Evolutionary conservation across 371 early-diverging fungal genomes (phyloP).

Genomic region (Mucor indicus): DNA sequence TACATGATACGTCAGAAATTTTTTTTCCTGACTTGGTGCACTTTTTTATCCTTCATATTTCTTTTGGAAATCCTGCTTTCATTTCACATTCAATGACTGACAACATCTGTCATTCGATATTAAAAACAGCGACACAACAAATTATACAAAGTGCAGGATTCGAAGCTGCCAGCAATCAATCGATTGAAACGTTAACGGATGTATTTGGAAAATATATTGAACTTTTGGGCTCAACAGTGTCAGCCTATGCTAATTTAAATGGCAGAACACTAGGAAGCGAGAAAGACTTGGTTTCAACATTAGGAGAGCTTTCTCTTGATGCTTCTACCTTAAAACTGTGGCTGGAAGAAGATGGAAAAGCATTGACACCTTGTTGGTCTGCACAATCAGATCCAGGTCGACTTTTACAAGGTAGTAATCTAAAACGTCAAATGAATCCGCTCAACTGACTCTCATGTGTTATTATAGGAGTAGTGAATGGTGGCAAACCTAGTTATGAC

Average conservation of each 20-base stretch:
- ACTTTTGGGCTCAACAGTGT: slow-evolving; percentile 34
- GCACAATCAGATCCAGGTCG: slow-evolving; percentile 47
- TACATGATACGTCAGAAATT: too few relatives aligned
- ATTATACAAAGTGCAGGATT: slow-evolving; percentile 49
- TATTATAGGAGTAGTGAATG: slow-evolving; percentile 10
- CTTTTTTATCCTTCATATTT: too few relatives aligned
- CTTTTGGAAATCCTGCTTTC: too few relatives aligned
- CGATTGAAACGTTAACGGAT: slow-evolving; percentile 42
- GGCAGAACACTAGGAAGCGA: slow-evolving; percentile 36
- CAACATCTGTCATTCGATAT: slow-evolving; percentile 41
- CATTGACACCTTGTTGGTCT: slow-evolving; percentile 42
- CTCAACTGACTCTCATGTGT: neutral
- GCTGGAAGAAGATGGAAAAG: slow-evolving; percentile 44
- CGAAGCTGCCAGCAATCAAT: slow-evolving; percentile 35
- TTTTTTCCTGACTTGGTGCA: too few relatives aligned
- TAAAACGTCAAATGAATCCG: too few relatives aligned
- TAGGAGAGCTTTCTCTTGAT: slow-evolving; percentile 30
- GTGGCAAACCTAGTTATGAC: slow-evolving; percentile 13
- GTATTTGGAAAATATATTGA: slow-evolving; percentile 42
- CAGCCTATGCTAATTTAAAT: slow-evolving; percentile 40
- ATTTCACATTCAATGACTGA: slow-evolving; percentile 30
- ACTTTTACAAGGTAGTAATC: slow-evolving; percentile 44
- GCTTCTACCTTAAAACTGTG: slow-evolving; percentile 27
- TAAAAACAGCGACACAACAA: slow-evolving; percentile 41
- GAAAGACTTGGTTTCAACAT: slow-evolving; percentile 32